These are phyloP conservation scores for Pterocarpus santalinus DNA, from an alignment of 306 rosid genomes.

Conservation along the genomic window DNA sequence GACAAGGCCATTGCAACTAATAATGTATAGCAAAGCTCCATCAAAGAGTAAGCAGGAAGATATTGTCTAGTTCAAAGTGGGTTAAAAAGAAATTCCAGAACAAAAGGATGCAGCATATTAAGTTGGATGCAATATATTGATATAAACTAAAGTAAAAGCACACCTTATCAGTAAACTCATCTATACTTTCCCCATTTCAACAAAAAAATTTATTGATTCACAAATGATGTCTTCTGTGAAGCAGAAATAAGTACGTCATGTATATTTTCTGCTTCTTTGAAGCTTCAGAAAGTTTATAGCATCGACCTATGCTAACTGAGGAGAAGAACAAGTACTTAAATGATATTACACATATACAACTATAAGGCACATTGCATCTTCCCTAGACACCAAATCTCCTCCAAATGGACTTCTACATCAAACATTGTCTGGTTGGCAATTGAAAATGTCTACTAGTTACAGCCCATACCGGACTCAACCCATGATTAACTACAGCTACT, in stretches of 20 bases:
- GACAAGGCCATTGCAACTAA: constrained; percentile 10
- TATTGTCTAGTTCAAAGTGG: constrained; percentile 22
- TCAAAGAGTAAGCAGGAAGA: constrained; percentile 37
- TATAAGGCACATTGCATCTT: background rate
- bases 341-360: background rate
- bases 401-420: constrained; percentile 1
- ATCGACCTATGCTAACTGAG: background rate
- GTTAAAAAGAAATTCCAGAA: background rate
- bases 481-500: background rate
- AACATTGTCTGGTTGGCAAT: background rate
- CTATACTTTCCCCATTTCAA: constrained; percentile 8
- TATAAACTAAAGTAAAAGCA: constrained; percentile 27
- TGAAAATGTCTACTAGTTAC: constrained; percentile 25
- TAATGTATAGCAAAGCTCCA: constrained; percentile 37
- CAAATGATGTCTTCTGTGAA: background rate
- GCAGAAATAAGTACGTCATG: constrained; percentile 3
- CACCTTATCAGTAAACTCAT: constrained; percentile 15
- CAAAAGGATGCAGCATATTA: constrained; percentile 12
- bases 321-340: constrained; percentile 1
- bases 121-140: constrained; percentile 19
- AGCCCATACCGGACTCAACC: background rate
- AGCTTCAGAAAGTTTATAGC: constrained; percentile 22
- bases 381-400: constrained; percentile 13
- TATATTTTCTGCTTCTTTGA: background rate
- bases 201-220: constrained; percentile 4